Percentiles rank a stretch among this genome's conserved stretches.
Conservation (phyloP, 2,329 filamentous ascomycete genomes). For the Hymenoscyphus infarciens region DNA sequence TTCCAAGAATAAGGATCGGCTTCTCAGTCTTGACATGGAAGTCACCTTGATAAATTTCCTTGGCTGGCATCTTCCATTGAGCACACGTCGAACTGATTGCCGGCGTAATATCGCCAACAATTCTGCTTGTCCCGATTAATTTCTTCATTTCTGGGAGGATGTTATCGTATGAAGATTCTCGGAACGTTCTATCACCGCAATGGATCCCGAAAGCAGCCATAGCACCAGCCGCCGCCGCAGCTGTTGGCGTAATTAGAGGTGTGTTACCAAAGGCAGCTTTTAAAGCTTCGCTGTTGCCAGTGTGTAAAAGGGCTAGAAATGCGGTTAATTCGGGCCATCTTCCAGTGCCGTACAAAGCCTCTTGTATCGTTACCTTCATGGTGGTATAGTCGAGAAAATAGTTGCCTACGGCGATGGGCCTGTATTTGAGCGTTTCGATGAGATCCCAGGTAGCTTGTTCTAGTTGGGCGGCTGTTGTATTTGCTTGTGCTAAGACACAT, state of each 20-base stretch:
- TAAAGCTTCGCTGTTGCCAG: neutral
- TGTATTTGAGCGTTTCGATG: conserved; percentile 10
- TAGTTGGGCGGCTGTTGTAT: conserved; percentile 10
- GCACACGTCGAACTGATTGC: conserved; percentile 3
- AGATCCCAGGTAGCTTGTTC: conserved; percentile 8
- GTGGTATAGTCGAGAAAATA: neutral
- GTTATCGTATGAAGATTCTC: neutral
- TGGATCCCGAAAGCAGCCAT: neutral
- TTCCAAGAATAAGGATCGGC: conserved; percentile 15
- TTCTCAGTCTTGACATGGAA: conserved; percentile 14
- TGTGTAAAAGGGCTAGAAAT: neutral
- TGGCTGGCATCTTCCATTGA: conserved; percentile 16
- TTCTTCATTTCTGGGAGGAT: conserved; percentile 10
- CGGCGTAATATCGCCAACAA: conserved; percentile 8
- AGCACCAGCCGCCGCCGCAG: neutral
- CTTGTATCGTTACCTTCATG: neutral
- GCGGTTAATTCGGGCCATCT: neutral
- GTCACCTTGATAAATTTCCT: conserved; percentile 12
- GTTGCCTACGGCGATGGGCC: conserved; percentile 6
- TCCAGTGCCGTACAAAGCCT: neutral
- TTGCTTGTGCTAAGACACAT: conserved; percentile 9
- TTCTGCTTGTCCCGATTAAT: conserved; percentile 12
- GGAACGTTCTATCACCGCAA: neutral
- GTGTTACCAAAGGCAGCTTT: neutral
- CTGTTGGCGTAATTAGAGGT: neutral